Evolutionary conservation across 352 stramenopile genomes (phyloP).

Genomic region (Phytophthora sojae): DNA sequence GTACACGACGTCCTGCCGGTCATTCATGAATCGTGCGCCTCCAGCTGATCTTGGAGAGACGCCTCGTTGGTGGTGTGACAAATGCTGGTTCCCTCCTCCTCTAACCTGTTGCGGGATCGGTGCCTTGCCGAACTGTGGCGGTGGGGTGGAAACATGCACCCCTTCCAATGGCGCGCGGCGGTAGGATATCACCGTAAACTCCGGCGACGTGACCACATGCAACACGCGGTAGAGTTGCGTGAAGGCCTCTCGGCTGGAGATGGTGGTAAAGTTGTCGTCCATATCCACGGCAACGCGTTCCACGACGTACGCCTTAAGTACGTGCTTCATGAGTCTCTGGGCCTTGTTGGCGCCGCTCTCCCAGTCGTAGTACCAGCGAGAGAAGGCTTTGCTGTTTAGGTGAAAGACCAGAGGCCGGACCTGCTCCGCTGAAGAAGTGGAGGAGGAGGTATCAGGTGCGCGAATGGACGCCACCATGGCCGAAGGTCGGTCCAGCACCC

Average conservation of each 20-base stretch:
- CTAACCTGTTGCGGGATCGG: slow-evolving; percentile 8
- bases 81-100: background rate
- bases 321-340: slow-evolving; percentile 73
- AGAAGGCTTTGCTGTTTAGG: slow-evolving; percentile 57
- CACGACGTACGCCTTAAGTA: slow-evolving; percentile 69
- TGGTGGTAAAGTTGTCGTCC: slow-evolving; percentile 41
- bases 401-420: slow-evolving; percentile 52
- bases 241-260: slow-evolving; percentile 19
- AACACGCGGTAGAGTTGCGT: slow-evolving; percentile 56
- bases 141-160: slow-evolving; percentile 1
- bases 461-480: slow-evolving; percentile 33
- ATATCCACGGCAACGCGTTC: slow-evolving; percentile 47
- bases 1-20: background rate
- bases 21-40: background rate
- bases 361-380: slow-evolving; percentile 81
- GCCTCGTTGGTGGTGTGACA: background rate
- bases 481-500: slow-evolving; percentile 52
- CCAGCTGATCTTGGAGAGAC: slow-evolving; percentile 1
- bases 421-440: slow-evolving; percentile 2
- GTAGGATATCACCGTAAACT: slow-evolving; percentile 83
- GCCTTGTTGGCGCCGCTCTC: slow-evolving; percentile 76
- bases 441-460: background rate
- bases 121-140: background rate
- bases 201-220: slow-evolving; percentile 57
- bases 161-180: slow-evolving; percentile 54